A percentile compares a stretch with the other conserved stretches of the same genome.
Conservation (phyloP, 495 filamentous ascomycete species). For the Aspergillus heteromorphus region DNA sequence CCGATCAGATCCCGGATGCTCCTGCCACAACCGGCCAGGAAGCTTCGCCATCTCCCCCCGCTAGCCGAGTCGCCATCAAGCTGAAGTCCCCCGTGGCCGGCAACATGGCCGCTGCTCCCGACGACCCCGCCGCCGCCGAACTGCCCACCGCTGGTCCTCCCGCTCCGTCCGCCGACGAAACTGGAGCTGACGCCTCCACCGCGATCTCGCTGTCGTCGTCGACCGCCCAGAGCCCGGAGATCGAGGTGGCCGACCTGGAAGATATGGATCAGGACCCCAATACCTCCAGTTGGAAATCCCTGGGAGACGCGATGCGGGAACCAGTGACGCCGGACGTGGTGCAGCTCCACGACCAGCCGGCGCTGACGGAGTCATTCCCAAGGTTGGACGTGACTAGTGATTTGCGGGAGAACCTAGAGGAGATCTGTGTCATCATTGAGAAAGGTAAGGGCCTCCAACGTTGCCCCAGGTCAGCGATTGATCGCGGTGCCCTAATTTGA, state of each 20-base stretch:
- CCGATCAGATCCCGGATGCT: slow-evolving; percentile 24
- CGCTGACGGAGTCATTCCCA: slow-evolving; percentile 34
- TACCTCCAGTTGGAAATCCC: slow-evolving; percentile 38
- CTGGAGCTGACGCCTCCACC: slow-evolving; percentile 21
- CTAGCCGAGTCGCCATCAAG: slow-evolving; percentile 55
- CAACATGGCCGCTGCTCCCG: slow-evolving; percentile 13
- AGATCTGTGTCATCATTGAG: slow-evolving; percentile 35
- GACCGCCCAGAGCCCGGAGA: slow-evolving; percentile 46
- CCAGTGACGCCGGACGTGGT: slow-evolving; percentile 27
- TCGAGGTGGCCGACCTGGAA: slow-evolving; percentile 52
- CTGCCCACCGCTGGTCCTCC: slow-evolving; percentile 10
- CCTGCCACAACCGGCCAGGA: slow-evolving; percentile 29
- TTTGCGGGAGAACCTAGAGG: slow-evolving; percentile 33
- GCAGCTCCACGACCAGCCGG: slow-evolving; percentile 25
- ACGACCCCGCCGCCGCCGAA: slow-evolving; percentile 11
- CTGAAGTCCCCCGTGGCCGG: slow-evolving; percentile 34
- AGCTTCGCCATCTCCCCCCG: slow-evolving; percentile 28
- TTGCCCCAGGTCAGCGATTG: not conserved
- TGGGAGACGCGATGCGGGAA: slow-evolving; percentile 34
- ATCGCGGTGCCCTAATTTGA: slow-evolving; percentile 8
- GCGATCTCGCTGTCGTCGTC: slow-evolving; percentile 47
- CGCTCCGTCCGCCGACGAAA: slow-evolving; percentile 11
- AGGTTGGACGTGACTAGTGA: slow-evolving; percentile 20
- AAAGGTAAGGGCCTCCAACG: slow-evolving; percentile 30
- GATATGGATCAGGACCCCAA: slow-evolving; percentile 47